Base-by-base conservation (phyloP, 305 asterid species). In the Petunia hybrid region DNA sequence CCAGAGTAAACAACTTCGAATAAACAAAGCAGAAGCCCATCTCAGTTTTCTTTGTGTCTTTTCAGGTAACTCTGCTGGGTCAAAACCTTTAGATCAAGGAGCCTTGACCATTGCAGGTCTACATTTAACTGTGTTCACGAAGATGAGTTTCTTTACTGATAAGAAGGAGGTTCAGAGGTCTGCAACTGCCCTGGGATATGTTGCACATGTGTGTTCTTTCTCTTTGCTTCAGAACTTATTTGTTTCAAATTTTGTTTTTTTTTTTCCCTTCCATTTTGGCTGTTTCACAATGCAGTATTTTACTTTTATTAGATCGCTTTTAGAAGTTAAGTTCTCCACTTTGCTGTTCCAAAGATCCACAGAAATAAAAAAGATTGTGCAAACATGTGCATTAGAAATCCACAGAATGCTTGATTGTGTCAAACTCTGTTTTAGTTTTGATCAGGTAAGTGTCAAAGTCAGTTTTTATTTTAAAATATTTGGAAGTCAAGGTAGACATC, bases 131-230 rank as follows among this genome's bases (percentile, higher is more conserved):
- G 87, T 92, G 89, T 92, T 92, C 86, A 89, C 97, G 64, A 94
- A 94, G 98, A 91, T 93, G 97, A 92, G 95, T 86, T 91, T 96
- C 86, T 96, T 96, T 91, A 90, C 98, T 84, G 98, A 96, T 90
- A 96, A 96, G 91, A 92, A 93, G 93, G 99, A 93, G 89, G 88
- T 91, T 85, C 98, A 93, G 90, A 91, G 93, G 80, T 92, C 99
- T 77, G 95, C 98, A 65, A 91, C 98, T 62, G 98, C 99, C 81
- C 90, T 96, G 84, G 99, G 98, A 89, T 93, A 91, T 87, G 94
- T 94, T 62, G 97, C 99, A 42, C 98, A 96, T 81, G 98, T 96
- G 86, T 84, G 98, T 87, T 84, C 84, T 81, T 86, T 83, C 85
- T 82, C 87, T 83, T 86, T 53, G 83, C 80, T 83, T 84, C 71